Base-by-base conservation (phyloP, 2,329 filamentous ascomycete species). In the Aspergillus sp. region DNA sequence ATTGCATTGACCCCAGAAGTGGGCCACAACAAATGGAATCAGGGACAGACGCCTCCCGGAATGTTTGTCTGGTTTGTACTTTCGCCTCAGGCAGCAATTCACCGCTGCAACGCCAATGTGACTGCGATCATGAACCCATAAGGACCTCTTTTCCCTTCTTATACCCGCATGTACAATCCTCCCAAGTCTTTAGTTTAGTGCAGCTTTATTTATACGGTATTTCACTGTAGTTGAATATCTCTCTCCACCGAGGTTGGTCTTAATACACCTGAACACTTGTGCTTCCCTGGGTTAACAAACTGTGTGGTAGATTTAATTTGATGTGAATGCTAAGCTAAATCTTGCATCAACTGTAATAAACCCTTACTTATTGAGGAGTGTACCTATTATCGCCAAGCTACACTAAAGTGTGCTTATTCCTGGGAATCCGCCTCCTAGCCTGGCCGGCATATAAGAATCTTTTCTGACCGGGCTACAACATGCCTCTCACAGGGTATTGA, bases 401-500 rank as follows among this genome's bases (percentile, higher is more conserved):
- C 32, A 34, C 32, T 13, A 34, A 12, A 9, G 32, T 6, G 9
- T 11, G 26, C 9, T 9, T 30, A 11, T 12, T 30, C 26, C n/a
- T n/a, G 11, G 9, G 7, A 30, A 9, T 11, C 3, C 26, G 26
- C 26, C 11, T 30, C 26, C 26, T 20, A 18, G 18, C 41, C 12
- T 13, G 13, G 24, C 17, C 4, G 22, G 41, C 17, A 7, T 11
- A 15, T 22, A 8, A 20, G 4, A 13, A 43, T 43, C 41, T 20
- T 4, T 20, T 20, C 17, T 20, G 11, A 13, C 17, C 41, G 41
- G 6, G 9, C 18, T 24, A 9, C 30, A 64, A 54, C 48, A 74
- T 73, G 71, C 63, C 71, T 57, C 66, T 72, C 56, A 72, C 71
- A 50, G 74, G 73, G 73, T 76, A 32, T n/a, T 18, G 12, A 45